Conservation (phyloP, 345 rosid genomes). For the Kernera saxatilis region DNA sequence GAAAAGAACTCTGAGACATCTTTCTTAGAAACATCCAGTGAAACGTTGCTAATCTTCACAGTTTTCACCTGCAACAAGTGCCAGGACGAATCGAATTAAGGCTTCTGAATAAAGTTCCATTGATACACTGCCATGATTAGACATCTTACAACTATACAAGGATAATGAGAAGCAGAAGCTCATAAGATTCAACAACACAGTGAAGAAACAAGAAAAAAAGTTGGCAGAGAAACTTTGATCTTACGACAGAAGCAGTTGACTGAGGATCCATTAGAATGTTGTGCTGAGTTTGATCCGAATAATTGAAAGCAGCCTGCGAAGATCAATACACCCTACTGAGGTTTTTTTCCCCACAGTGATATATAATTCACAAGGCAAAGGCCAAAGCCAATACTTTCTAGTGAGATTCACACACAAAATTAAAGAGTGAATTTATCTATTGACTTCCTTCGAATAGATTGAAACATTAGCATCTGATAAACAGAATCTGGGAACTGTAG, state of each 20-base stretch:
- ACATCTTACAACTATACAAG: background rate
- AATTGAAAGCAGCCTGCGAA: slow-evolving; percentile 12
- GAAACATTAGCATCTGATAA: background rate
- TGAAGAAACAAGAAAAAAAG: background rate
- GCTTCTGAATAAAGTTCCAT: background rate
- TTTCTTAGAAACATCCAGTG: slow-evolving; percentile 54
- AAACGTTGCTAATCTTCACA: slow-evolving; percentile 58
- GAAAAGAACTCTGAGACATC: slow-evolving; percentile 79
- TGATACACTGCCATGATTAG: background rate
- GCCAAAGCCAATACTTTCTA: background rate
- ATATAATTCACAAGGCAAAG: background rate
- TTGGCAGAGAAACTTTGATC: background rate
- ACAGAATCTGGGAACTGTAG: slow-evolving; percentile 7
- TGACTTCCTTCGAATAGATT: background rate
- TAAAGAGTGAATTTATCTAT: background rate
- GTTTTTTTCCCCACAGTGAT: too few relatives aligned
- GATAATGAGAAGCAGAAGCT: background rate
- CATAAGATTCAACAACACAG: background rate
- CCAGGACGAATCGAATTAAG: background rate
- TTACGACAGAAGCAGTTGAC: slow-evolving; percentile 12
- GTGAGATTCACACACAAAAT: background rate
- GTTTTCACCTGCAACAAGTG: slow-evolving; percentile 45
- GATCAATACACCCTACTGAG: background rate
- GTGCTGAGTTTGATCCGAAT: slow-evolving; percentile 15
- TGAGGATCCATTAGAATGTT: slow-evolving; percentile 29